Conservation (phyloP, 148 eudicot species). For the Suaeda aralocaspica region DNA sequence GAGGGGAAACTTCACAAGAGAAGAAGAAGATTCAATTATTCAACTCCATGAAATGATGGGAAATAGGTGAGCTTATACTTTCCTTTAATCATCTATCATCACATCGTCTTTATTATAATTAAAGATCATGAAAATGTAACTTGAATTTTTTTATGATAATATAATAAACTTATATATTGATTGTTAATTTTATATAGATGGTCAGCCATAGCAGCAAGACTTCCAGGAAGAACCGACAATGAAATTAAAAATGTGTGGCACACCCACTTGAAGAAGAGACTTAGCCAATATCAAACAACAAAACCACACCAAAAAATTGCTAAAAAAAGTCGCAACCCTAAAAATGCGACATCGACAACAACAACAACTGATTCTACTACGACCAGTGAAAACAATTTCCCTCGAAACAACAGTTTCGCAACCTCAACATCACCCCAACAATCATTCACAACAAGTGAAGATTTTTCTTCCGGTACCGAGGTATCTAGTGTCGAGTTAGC, state of each 20-base stretch:
- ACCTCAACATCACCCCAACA: constrained; percentile 27
- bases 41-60: constrained; percentile 66
- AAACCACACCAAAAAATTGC: constrained; percentile 13
- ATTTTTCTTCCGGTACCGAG: constrained; percentile 36
- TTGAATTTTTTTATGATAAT: not conserved
- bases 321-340: not conserved
- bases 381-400: not conserved
- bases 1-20: constrained; percentile 62
- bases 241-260: constrained; percentile 87
- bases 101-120: not conserved
- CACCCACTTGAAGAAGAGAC: constrained; percentile 68
- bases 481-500: constrained; percentile 20
- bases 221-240: constrained; percentile 79
- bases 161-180: not conserved
- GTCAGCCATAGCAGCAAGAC: constrained; percentile 70
- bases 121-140: not conserved
- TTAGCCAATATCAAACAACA: constrained; percentile 31
- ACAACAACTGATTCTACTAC: not conserved
- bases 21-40: constrained; percentile 67
- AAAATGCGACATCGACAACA: not conserved
- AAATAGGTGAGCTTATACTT: constrained; percentile 41
- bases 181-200: constrained; percentile 35
- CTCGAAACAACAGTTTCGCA: too few relatives aligned
- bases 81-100: not conserved
- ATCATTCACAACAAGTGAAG: constrained; percentile 33